These are phyloP conservation scores for Cymbopogon citratus DNA, from an alignment of 176 grass and related monocot species.

Conservation along the genomic window DNA sequence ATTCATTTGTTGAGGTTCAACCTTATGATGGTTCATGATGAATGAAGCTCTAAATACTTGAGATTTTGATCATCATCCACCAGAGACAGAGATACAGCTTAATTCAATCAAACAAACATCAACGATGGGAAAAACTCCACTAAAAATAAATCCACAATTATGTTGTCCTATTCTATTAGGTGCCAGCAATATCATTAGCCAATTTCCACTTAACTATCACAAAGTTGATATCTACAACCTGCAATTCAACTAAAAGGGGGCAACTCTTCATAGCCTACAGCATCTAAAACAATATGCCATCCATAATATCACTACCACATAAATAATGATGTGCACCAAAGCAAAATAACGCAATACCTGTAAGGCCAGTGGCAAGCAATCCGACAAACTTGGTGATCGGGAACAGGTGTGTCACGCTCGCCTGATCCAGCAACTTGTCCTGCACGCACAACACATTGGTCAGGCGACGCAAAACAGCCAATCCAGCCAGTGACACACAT, in stretches of 20 bases:
- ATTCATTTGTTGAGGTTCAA: neutral
- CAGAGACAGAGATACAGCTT: neutral
- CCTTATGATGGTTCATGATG: neutral
- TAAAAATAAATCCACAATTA: neutral
- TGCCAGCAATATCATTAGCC: neutral
- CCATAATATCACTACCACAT: neutral
- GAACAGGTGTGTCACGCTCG: constrained; percentile 83
- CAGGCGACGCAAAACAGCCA: neutral
- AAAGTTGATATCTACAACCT: neutral
- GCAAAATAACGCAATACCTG: constrained; percentile 42
- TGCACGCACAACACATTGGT: constrained; percentile 21
- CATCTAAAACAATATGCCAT: neutral
- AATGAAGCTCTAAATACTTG: neutral
- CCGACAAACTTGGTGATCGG: constrained; percentile 80
- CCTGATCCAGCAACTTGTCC: constrained; percentile 95
- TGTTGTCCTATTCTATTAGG: neutral
- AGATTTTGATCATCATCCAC: neutral
- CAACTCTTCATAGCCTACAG: neutral
- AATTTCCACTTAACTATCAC: neutral
- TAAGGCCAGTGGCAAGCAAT: constrained; percentile 88
- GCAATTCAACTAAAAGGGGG: neutral
- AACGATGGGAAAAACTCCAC: neutral
- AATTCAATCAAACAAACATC: neutral
- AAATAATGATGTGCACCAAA: neutral
- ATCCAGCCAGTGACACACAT: neutral